phyloP scores from a whole-genome alignment of 2,329 filamentous ascomycete species.

The Drechslera avenae region DNA sequence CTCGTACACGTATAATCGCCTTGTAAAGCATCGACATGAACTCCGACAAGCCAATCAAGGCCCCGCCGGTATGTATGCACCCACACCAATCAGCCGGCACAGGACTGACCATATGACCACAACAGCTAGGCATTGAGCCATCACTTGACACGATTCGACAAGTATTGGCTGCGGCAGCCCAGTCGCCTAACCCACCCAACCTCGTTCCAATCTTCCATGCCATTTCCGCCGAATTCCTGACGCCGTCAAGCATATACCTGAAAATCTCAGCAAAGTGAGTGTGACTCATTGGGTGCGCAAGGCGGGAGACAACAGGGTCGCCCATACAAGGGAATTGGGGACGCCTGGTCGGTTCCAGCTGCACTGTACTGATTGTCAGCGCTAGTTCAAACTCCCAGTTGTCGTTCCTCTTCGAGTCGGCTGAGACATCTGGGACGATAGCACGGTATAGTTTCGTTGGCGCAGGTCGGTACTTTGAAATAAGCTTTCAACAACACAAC shows the following conservation, averaged over 20 bases:
- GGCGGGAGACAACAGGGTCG: not conserved
- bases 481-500: conserved; percentile 1
- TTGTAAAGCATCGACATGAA: conserved; percentile 9
- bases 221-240: conserved; percentile 90
- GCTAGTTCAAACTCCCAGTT: conserved; percentile 68
- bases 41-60: conserved; percentile 24
- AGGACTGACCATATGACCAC: conserved; percentile 40
- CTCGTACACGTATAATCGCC: no score
- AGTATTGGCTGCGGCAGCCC: conserved; percentile 58
- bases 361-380: conserved; percentile 15
- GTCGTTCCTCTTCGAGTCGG: conserved; percentile 95
- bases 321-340: not conserved
- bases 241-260: conserved; percentile 91
- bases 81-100: conserved; percentile 6
- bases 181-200: conserved; percentile 67
- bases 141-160: conserved; percentile 65
- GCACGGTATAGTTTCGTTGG: conserved; percentile 96
- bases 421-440: conserved; percentile 86
- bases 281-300: conserved; percentile 38
- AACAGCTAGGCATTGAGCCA: conserved; percentile 59
- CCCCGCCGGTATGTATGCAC: conserved; percentile 30
- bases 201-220: conserved; percentile 82
- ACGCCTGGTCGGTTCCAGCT: not conserved
- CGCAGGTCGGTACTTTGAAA: conserved; percentile 61
- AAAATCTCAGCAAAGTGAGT: conserved; percentile 78